Base-by-base conservation (phyloP, 257 asterid species). In the Petunia secreta region DNA sequence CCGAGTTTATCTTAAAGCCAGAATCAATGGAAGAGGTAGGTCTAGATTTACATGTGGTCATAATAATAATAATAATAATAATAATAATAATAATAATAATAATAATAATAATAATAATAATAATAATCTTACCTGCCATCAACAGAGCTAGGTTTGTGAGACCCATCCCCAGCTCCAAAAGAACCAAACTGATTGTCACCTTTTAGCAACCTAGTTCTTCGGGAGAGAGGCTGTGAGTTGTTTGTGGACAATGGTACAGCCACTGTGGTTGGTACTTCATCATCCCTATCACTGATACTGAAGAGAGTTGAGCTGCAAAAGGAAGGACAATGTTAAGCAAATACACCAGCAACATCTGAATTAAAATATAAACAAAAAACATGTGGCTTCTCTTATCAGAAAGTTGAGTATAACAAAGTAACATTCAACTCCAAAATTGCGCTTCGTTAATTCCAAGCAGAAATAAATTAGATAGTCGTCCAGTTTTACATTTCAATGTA, bases 171-270 rank as follows among this genome's bases (percentile, higher is more conserved):
- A 81, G 83, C 68, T 74, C 91, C 91, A 85, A 83, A 77, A 62
- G 91, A 68, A 37, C 88, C 90, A 68, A 84, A 76, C 75, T 84
- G 89, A 89, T 88, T 88, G 69, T 93, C 99, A 74, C 95, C 94
- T 87, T 92, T 94, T 80, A 85, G 83, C 73, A 79, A 84, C 87
- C 99, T 92, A 80, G 99, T 96, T 89, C 99, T 96, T 88, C 98
- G 91, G 57, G 99, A 95, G 71, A 90, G 94, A 82, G 98, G 74
- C 79, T 85, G 97, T 57, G 94, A 83, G 86, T 88, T 91, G 83
- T 80, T 89, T 86, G 83, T 82, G 82, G 97, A 92, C 80, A 88
- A 82, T 63, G 91, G 78, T 82, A 87, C 76, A 75, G 95, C 88
- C 46, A 88, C 81, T 11, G 91, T 82, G 64, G 95, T 89, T 84